These are phyloP conservation scores for Helichrysum umbraculigerum DNA, from an alignment of 129 eudicot species.

Conservation along the genomic window DNA sequence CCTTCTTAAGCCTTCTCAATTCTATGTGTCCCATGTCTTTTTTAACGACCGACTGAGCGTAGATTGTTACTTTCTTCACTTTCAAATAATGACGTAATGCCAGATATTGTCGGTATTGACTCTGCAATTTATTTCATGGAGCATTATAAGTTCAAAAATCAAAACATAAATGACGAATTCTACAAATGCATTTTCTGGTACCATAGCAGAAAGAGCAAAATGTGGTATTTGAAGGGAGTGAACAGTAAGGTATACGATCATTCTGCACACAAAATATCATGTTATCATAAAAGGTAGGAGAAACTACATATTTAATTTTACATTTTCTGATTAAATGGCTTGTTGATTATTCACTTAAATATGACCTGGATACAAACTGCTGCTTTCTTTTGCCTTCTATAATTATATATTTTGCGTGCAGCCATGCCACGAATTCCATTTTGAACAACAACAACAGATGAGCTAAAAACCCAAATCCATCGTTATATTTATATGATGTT, in stretches of 20 bases:
- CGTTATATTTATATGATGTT: too few relatives aligned
- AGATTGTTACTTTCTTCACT: slow-evolving; percentile 57
- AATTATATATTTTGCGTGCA: slow-evolving; percentile 53
- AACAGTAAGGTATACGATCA: background rate
- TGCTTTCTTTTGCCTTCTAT: slow-evolving; percentile 48
- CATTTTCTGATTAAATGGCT: too few relatives aligned
- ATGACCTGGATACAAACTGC: slow-evolving; percentile 72
- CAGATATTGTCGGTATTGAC: slow-evolving; percentile 43
- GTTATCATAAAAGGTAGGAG: background rate
- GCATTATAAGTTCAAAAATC: slow-evolving; percentile 1
- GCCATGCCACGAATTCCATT: slow-evolving; percentile 72
- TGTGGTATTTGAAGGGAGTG: too few relatives aligned
- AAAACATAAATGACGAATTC: too few relatives aligned
- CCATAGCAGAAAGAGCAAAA: too few relatives aligned
- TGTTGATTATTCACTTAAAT: background rate
- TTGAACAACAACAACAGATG: slow-evolving; percentile 60
- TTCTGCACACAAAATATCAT: background rate
- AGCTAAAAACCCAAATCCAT: too few relatives aligned
- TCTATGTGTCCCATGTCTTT: slow-evolving; percentile 56
- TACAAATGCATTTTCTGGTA: too few relatives aligned
- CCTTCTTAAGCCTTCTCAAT: slow-evolving; percentile 67
- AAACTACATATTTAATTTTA: background rate
- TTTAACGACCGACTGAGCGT: slow-evolving; percentile 63
- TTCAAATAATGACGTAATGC: slow-evolving; percentile 39
- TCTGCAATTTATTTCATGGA: slow-evolving; percentile 40